Conservation (phyloP, 2,329 filamentous ascomycete genomes). For the Epichloe gansuensis region DNA sequence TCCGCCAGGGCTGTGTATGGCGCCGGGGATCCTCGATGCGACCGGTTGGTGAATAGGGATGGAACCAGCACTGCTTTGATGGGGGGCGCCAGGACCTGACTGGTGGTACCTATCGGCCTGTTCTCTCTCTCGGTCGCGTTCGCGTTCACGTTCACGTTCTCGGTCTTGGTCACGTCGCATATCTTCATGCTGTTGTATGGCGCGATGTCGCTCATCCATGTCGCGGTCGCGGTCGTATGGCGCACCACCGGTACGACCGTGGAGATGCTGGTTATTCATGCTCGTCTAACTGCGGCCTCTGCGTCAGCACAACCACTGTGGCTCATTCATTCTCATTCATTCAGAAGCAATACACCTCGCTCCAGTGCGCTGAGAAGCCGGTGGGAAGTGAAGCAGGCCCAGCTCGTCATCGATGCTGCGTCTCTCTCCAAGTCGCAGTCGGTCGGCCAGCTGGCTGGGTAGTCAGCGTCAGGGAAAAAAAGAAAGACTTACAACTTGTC, state of each 20-base stretch:
- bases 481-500: constrained; percentile 22
- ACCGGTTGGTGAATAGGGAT: constrained; percentile 92
- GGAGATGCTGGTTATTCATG: constrained; percentile 36
- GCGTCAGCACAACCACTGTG: constrained; percentile 5
- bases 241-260: constrained; percentile 25
- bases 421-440: background rate
- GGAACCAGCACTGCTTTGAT: constrained; percentile 78
- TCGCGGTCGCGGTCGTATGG: constrained; percentile 37
- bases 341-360: no score
- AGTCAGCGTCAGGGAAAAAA: constrained; percentile 2
- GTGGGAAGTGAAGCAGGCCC: no score
- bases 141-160: constrained; percentile 54
- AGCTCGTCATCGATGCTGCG: background rate
- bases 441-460: constrained; percentile 1
- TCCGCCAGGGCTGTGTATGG: constrained; percentile 86
- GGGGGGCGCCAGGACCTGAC: constrained; percentile 32
- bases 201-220: constrained; percentile 35
- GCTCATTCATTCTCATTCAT: constrained; percentile 6
- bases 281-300: constrained; percentile 10
- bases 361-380: background rate
- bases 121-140: constrained; percentile 29
- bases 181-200: constrained; percentile 34
- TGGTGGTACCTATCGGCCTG: constrained; percentile 54
- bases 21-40: constrained; percentile 63
- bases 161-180: constrained; percentile 34